These are phyloP conservation scores for Fusarium oxysporum DNA, from an alignment of 2,329 filamentous ascomycete species.

Conservation along the genomic window DNA sequence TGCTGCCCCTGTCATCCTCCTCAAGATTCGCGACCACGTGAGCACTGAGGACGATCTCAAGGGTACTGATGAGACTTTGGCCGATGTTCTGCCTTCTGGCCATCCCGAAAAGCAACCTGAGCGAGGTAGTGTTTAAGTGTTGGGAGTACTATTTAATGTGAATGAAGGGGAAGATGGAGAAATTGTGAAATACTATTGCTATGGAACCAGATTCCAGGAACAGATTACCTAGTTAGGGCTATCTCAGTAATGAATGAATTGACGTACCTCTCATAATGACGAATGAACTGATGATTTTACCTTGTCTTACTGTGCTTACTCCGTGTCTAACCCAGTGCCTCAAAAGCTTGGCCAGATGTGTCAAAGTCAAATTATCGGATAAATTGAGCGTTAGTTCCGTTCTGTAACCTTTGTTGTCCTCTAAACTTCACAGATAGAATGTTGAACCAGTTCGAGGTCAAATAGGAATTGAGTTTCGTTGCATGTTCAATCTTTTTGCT, in stretches of 20 bases:
- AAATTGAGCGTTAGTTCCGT: rapidly evolving
- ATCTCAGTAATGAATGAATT: conserved; percentile 16
- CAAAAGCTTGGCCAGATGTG: not conserved
- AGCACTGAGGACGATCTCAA: conserved; percentile 82
- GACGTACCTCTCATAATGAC: not conserved
- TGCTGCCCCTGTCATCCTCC: conserved; percentile 81
- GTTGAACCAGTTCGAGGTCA: rapidly evolving
- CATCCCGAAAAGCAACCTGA: conserved; percentile 32
- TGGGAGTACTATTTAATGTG: not conserved
- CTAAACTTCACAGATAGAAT: rapidly evolving
- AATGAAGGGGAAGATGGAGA: not conserved
- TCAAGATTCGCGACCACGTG: conserved; percentile 86
- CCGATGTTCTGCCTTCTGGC: conserved; percentile 68
- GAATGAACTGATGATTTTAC: not conserved
- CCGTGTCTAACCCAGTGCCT: not conserved
- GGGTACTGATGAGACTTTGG: conserved; percentile 84
- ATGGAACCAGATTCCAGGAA: not conserved
- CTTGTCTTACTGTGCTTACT: not conserved
- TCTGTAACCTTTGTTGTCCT: not conserved
- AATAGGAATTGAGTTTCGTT: not conserved
- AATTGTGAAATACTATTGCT: conserved; percentile 1
- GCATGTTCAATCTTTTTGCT: not conserved
- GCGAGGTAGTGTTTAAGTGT: not conserved
- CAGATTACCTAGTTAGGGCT: not conserved
- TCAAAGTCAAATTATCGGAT: not conserved